Conservation (phyloP, 1,284 basidiomycete genomes). For the Naganishia liquefaciens region DNA sequence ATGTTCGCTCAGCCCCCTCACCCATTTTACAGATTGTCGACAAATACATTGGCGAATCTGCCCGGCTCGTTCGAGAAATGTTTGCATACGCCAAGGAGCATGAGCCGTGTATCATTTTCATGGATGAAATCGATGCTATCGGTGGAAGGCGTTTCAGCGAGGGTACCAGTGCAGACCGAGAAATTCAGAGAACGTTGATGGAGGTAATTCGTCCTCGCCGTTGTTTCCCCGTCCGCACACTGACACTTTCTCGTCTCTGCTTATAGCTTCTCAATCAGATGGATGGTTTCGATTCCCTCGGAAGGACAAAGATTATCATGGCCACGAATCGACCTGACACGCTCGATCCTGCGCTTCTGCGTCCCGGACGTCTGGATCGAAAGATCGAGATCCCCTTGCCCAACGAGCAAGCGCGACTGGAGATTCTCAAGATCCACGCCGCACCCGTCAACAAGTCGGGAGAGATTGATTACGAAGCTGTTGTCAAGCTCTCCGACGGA, state of each 20-base stretch:
- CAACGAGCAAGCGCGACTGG: constrained; percentile 89
- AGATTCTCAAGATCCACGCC: constrained; percentile 98
- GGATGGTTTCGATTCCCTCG: constrained; percentile 98
- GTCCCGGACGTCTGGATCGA: constrained; percentile 92
- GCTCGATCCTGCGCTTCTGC: constrained; percentile 92
- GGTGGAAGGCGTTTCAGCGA: constrained; percentile 96
- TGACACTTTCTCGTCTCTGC: neutral
- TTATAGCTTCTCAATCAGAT: constrained; percentile 93
- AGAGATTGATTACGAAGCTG: constrained; percentile 93
- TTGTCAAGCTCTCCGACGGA: constrained; percentile 91
- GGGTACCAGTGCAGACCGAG: constrained; percentile 95
- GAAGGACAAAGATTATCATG: constrained; percentile 97
- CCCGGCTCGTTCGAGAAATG: constrained; percentile 94
- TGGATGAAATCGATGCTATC: constrained; percentile 93
- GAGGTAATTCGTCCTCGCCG: constrained; percentile 63
- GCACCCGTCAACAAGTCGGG: constrained; percentile 91
- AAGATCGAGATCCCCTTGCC: constrained; percentile 99
- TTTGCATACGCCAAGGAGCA: constrained; percentile 97
- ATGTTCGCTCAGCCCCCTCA: neutral
- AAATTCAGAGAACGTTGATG: constrained; percentile 98
- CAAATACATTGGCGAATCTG: constrained; percentile 99
- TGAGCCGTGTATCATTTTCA: constrained; percentile 78
- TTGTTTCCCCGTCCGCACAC: neutral
- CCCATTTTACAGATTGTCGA: constrained; percentile 71
- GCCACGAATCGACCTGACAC: constrained; percentile 96